Conservation (phyloP, 1,284 basidiomycete species). For the Leccinum insigne region DNA sequence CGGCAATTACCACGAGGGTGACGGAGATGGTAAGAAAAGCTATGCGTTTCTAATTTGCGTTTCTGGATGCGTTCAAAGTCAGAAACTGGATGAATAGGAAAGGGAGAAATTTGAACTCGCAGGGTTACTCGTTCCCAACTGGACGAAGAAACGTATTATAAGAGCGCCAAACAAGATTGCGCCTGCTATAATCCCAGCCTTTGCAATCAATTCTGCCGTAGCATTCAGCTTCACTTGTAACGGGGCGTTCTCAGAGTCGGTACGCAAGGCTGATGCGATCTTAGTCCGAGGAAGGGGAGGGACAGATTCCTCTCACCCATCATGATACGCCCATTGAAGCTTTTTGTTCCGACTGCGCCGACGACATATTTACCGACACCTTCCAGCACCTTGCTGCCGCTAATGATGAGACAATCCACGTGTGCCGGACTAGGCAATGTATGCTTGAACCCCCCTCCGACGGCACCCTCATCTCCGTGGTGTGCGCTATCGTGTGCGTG, state of each 20-base stretch:
- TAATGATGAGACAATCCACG: constrained; percentile 92
- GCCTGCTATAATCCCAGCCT: constrained; percentile 84
- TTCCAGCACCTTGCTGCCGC: constrained; percentile 94
- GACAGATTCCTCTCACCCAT: constrained; percentile 62
- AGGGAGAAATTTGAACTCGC: constrained; percentile 33
- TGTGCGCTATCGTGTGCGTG: constrained; percentile 26
- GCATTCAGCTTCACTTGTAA: constrained; percentile 93
- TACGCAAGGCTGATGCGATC: constrained; percentile 62
- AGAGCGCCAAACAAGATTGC: constrained; percentile 81
- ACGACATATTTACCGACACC: constrained; percentile 94
- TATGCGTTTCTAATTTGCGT: constrained; percentile 83
- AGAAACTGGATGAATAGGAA: not conserved
- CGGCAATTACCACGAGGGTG: constrained; percentile 94
- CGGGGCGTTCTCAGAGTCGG: constrained; percentile 86
- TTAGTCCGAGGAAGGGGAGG: constrained; percentile 14
- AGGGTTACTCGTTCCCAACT: constrained; percentile 63
- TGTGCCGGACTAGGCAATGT: constrained; percentile 44
- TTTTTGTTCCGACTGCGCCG: constrained; percentile 88
- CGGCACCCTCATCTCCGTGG: constrained; percentile 25
- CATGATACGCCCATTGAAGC: constrained; percentile 96
- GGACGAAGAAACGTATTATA: constrained; percentile 95
- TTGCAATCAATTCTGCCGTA: constrained; percentile 94
- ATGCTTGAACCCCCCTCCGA: constrained; percentile 20
- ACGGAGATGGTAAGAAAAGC: constrained; percentile 90
- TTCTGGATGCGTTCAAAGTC: constrained; percentile 40